phyloP scores from a whole-genome alignment of 768 basidiomycete genomes.

The Leccinum imitatum region DNA sequence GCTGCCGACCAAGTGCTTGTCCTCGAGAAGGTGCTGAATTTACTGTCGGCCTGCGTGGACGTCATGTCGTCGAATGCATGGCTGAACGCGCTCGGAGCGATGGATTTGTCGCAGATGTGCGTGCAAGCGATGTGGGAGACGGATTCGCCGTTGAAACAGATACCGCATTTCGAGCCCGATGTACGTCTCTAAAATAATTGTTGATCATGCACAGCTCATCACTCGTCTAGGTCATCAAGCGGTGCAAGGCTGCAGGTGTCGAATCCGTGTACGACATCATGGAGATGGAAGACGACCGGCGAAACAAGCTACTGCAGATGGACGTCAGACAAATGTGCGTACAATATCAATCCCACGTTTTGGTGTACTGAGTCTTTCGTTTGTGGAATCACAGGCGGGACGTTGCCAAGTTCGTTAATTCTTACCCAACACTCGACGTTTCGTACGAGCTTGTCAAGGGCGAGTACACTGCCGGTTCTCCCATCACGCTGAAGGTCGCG shows the following conservation, averaged over 20 bases:
- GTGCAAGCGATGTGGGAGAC: slow-evolving; percentile 98
- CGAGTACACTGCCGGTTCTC: slow-evolving; percentile 81
- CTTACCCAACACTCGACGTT: slow-evolving; percentile 96
- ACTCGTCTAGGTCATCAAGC: slow-evolving; percentile 64
- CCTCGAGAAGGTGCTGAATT: slow-evolving; percentile 85
- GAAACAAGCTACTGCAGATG: slow-evolving; percentile 83
- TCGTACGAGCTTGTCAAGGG: slow-evolving; percentile 82
- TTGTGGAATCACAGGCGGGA: slow-evolving; percentile 60
- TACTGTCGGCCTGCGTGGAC: slow-evolving; percentile 93
- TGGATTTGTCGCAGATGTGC: slow-evolving; percentile 99
- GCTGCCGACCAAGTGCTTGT: slow-evolving; percentile 88
- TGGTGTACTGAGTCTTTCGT: not conserved
- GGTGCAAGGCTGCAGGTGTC: slow-evolving; percentile 79
- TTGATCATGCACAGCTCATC: slow-evolving; percentile 2
- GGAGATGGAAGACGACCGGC: slow-evolving; percentile 95
- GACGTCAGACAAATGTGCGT: slow-evolving; percentile 81
- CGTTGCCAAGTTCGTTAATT: slow-evolving; percentile 94
- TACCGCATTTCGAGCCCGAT: slow-evolving; percentile 93
- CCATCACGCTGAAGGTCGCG: slow-evolving; percentile 77
- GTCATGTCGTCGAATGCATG: slow-evolving; percentile 77
- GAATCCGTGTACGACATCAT: slow-evolving; percentile 96
- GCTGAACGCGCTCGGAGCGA: slow-evolving; percentile 74
- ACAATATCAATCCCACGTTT: not conserved
- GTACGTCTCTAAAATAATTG: slow-evolving; percentile 36
- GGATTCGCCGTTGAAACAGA: slow-evolving; percentile 92